Evolutionary conservation across 805 yeast genomes (phyloP), one percentile per base, ranked within the genome.

Genomic region (Zygoascus tannicola): DNA sequence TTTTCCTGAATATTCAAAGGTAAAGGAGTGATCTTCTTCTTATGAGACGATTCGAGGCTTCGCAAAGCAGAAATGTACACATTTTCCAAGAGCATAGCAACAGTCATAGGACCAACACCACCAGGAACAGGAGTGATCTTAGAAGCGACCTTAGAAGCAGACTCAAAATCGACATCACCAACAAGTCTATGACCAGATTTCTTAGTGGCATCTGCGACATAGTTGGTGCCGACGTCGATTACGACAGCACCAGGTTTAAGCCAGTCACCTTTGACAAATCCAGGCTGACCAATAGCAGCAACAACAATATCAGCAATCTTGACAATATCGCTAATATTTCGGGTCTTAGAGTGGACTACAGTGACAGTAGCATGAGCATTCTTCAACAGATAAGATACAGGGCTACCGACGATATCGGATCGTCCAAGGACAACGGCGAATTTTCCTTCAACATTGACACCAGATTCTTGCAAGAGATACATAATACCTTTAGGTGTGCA

Each of bases 41-140:
- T 59, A 20, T 56, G 52, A 22, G 55, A 56, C 35, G 48, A 42
- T 16, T 50, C 47, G 36, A 60, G 69, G 51, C 70, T 74, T 44
- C 74, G 67, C 55, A 81, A 71, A 18, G 97, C 95, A 41, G 95
- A 85, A 51, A 75, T 73, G 46, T 79, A 70, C 8, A 90, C 90
- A 58, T 92, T 90, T 51, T 81, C 75, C 50, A 88, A 75, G 48
- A 90, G 76, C 96, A 88, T 87, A 34, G 95, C 95, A 39, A 90
- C 97, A 22, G 98, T 90, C 97, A 90, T 90, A 51, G 98, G 98
- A 34, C 98, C 98, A 50, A 90, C 97, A 56, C 97, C 97, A 60
- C 97, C 97, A 26, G 98, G 98, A 44, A 90, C 98, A 15, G 98
- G 98, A 4, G 97, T 88, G 50, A 92, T 75, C 54, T 73, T 75